Percentiles rank a stretch among this genome's conserved stretches.
These are phyloP conservation scores for Trichophyton rubrum DNA, from an alignment of 2,329 filamentous ascomycete genomes.

Conservation along the genomic window DNA sequence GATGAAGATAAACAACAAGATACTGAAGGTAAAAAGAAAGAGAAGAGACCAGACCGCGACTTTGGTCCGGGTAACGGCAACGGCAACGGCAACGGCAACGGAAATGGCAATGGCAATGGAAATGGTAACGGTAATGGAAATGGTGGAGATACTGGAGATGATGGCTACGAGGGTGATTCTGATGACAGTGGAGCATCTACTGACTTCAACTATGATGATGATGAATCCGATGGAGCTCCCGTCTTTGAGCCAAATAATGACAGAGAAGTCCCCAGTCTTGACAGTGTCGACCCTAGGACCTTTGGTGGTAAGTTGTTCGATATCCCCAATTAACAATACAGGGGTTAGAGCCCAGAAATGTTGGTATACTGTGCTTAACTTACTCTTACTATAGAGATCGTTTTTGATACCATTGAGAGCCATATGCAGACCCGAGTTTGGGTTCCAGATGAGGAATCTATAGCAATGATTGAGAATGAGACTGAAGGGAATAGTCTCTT, in stretches of 20 bases:
- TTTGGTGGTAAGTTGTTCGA: background rate
- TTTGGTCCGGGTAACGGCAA: background rate
- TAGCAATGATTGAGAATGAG: background rate
- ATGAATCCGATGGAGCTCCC: conserved; percentile 10
- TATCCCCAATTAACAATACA: background rate
- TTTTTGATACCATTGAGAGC: background rate
- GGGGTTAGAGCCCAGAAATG: background rate
- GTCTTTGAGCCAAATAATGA: conserved; percentile 1
- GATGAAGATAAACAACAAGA: background rate
- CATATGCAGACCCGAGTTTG: background rate
- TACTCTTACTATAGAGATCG: background rate
- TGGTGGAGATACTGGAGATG: background rate
- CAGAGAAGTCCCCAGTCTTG: background rate
- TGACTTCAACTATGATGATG: conserved; percentile 10
- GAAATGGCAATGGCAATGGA: background rate
- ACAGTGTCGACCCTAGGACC: background rate
- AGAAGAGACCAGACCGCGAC: background rate
- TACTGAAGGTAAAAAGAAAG: background rate
- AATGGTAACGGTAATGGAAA: background rate
- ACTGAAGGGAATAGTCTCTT: background rate
- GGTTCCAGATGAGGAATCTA: background rate
- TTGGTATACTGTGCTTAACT: background rate
- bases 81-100: background rate
- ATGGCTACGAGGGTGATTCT: background rate
- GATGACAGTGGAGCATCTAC: background rate